Evolutionary conservation across 2,329 filamentous ascomycete genomes (phyloP), one percentile per base, ranked within the genome.

Genomic region (Zymoseptoria crescenta): DNA sequence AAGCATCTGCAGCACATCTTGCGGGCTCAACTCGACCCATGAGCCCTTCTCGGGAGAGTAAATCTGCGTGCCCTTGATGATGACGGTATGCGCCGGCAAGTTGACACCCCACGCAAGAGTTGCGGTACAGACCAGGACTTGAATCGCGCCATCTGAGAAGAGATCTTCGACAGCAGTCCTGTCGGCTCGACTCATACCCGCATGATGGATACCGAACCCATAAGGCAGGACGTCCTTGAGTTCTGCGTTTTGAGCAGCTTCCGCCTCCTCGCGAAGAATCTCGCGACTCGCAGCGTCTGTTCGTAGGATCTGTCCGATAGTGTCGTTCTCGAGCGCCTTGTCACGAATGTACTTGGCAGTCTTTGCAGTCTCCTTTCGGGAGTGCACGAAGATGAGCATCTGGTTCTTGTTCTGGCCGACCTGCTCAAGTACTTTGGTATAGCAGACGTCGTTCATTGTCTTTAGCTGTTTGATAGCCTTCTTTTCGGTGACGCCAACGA

Each of bases 31-130:
- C 73, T 99, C 95, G 20, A 99, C 92, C 93, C 94, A 99, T 74
- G 89, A 94, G 78, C 94, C 94, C 78, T 96, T 97, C 73, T 99
- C 94, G 0, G 94, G 94, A 0, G 94, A 97, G 76, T 99, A 99
- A 20, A 99, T 88, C 71, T 96, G 91, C 0, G 94, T 99, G 57
- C 94, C 94, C 76, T 99, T 99, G 79, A 99, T 99, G 71, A 99
- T 93, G 70, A 99, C 94, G 0, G 94, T 97, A 71, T 99, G 94
- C 1, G 94, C 94, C 4, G 94, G 94, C 71, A 99, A 78, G 75
- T 99, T 99, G 72, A 99, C 94, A 84, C 94, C 94, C 94, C 94
- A 99, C 24, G 94, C 94, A 56, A 99, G 80, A n/a, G 94, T 99
- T 48, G 95, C 93, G 48, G 94, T 99, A 75, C 91, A 97, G 41